Conservation (phyloP, 2,329 filamentous ascomycete species). For the Nannizziopsis barbatae region DNA sequence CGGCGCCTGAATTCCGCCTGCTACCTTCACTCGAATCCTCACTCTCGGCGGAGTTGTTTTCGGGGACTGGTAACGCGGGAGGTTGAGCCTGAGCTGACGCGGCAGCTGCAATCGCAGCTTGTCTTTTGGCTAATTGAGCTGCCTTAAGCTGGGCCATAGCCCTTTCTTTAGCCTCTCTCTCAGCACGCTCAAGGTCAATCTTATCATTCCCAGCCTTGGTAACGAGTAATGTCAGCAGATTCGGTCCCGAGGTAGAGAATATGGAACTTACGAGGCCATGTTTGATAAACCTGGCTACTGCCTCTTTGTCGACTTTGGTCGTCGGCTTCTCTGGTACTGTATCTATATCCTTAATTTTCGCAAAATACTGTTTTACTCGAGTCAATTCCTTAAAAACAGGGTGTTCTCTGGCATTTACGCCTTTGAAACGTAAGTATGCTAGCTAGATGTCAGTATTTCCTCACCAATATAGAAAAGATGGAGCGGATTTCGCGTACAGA, state of each 20-base stretch:
- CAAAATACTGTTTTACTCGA: constrained; percentile 81
- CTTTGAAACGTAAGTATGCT: constrained; percentile 70
- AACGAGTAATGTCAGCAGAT: constrained; percentile 11
- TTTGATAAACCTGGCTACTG: constrained; percentile 70
- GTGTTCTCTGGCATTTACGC: constrained; percentile 70
- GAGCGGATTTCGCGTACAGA: constrained; percentile 46
- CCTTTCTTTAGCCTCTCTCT: constrained; percentile 41
- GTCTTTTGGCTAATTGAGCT: constrained; percentile 32
- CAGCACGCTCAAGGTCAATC: constrained; percentile 40
- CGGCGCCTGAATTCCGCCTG: no score
- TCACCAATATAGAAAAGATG: neutral
- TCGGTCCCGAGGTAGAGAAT: neutral
- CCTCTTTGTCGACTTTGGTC: constrained; percentile 58
- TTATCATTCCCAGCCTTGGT: constrained; percentile 41
- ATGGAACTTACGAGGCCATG: constrained; percentile 54
- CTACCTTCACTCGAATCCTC: neutral
- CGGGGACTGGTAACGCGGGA: constrained; percentile 11
- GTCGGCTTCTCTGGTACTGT: constrained; percentile 46
- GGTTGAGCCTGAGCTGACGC: constrained; percentile 6
- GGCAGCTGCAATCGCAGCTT: constrained; percentile 9
- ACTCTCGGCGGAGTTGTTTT: constrained; percentile 11
- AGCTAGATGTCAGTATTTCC: neutral
- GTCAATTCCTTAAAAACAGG: constrained; percentile 75
- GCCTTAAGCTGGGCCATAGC: constrained; percentile 41
- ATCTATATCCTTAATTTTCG: constrained; percentile 75